Percentiles rank a stretch among this genome's conserved stretches.
phyloP scores from a whole-genome alignment of 805 yeast species.

The Metschnikowia arizonensis region DNA sequence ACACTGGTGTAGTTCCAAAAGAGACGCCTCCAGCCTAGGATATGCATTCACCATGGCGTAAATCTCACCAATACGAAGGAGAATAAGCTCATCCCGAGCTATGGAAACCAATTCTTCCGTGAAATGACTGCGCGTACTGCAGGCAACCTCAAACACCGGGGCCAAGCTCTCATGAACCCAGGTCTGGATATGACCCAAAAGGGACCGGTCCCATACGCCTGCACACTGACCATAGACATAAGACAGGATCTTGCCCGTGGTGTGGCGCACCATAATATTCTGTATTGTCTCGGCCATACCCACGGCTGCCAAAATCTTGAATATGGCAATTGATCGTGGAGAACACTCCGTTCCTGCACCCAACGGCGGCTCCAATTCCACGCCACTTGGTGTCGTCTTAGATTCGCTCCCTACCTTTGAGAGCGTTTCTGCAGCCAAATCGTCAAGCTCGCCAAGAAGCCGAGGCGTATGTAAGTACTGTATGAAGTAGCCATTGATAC shows the following conservation, averaged over 20 bases:
- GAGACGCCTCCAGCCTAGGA: constrained; percentile 50
- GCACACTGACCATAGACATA: constrained; percentile 30
- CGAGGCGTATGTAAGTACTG: constrained; percentile 13
- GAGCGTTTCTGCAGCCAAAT: neutral
- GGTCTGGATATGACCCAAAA: constrained; percentile 27
- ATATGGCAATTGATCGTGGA: neutral
- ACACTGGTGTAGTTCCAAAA: constrained; percentile 56
- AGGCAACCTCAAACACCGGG: constrained; percentile 27
- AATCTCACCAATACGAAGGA: constrained; percentile 55
- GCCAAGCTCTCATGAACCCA: constrained; percentile 40
- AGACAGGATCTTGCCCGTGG: constrained; percentile 33
- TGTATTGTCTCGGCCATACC: constrained; percentile 16
- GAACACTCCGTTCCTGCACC: neutral
- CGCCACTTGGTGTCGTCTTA: too few species aligned
- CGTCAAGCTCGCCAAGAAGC: constrained; percentile 7
- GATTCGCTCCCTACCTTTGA: neutral
- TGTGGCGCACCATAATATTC: constrained; percentile 32
- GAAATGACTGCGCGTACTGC: constrained; percentile 6
- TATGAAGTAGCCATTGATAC: constrained; percentile 28
- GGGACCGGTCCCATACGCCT: constrained; percentile 37
- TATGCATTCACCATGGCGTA: constrained; percentile 52
- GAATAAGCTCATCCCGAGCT: constrained; percentile 36
- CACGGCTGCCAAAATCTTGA: constrained; percentile 10
- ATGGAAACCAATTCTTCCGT: constrained; percentile 29
- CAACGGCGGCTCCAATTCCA: neutral